These are phyloP conservation scores for Aspergillus sojae DNA, from an alignment of 2,329 filamentous ascomycete genomes.

Conservation along the genomic window DNA sequence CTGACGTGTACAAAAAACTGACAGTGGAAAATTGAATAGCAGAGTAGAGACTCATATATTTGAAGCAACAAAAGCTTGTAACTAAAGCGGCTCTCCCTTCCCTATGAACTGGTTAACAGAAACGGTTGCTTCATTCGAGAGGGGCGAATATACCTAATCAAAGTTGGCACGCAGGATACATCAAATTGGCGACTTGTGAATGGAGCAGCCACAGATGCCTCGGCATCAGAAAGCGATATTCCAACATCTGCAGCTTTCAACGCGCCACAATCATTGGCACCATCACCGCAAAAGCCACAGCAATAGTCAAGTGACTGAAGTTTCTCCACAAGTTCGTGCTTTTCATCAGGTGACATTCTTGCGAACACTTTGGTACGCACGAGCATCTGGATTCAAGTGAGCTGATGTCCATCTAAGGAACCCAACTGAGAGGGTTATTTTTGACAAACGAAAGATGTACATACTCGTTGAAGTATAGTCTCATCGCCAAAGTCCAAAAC, in stretches of 20 bases:
- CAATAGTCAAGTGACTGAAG: constrained; percentile 95
- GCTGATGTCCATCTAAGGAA: background rate
- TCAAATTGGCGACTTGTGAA: constrained; percentile 96
- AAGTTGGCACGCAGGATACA: constrained; percentile 89
- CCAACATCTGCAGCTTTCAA: constrained; percentile 96
- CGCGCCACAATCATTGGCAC: constrained; percentile 95
- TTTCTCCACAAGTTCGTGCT: constrained; percentile 96
- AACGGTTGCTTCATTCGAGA: background rate
- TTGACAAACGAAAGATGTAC: background rate
- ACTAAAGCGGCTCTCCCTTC: constrained; percentile 93
- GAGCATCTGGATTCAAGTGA: constrained; percentile 66
- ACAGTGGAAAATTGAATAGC: constrained; percentile 99
- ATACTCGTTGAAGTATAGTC: constrained; percentile 71
- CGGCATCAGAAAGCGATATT: constrained; percentile 94
- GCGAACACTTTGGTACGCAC: constrained; percentile 91
- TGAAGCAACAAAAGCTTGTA: constrained; percentile 99
- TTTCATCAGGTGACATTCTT: constrained; percentile 98
- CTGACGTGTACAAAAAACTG: constrained; percentile 91
- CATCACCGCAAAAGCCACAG: constrained; percentile 94
- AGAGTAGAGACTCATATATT: constrained; percentile 98
- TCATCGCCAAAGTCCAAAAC: constrained; percentile 86
- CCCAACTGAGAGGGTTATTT: background rate
- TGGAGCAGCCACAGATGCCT: constrained; percentile 96
- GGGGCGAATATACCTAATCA: constrained; percentile 67
- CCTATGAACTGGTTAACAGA: constrained; percentile 46